Evolutionary conservation across 2,329 filamentous ascomycete genomes (phyloP).

Genomic region (Penicillium aurantiogriseum): DNA sequence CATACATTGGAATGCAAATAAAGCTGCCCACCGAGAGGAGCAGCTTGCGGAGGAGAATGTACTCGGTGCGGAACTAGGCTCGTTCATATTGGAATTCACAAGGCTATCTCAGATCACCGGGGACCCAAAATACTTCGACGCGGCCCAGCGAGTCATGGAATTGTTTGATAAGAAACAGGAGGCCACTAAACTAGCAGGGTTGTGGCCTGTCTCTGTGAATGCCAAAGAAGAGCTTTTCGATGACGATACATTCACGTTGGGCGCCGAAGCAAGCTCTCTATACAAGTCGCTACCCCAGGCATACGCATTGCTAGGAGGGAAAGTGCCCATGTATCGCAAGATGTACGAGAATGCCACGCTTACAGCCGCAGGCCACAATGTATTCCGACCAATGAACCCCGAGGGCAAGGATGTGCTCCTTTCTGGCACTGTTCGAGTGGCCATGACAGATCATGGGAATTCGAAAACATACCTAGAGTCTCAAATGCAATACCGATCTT

Average conservation of each 20-base stretch:
- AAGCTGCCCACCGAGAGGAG: conserved; percentile 19
- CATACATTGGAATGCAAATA: conserved; percentile 45
- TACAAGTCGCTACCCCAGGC: conserved; percentile 60
- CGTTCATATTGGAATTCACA: conserved; percentile 44
- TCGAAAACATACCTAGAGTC: conserved; percentile 30
- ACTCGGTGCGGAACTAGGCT: conserved; percentile 39
- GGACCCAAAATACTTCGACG: conserved; percentile 41
- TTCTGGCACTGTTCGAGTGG: conserved; percentile 43
- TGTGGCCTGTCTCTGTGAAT: conserved; percentile 42
- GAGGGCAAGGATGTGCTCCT: conserved; percentile 49
- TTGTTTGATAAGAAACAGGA: conserved; percentile 35
- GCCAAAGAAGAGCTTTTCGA: conserved; percentile 25
- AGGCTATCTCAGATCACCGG: conserved; percentile 41
- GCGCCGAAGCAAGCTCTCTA: conserved; percentile 56
- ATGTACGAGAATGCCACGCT: conserved; percentile 56
- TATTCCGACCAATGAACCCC: conserved; percentile 52
- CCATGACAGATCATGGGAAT: conserved; percentile 11
- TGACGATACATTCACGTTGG: conserved; percentile 51
- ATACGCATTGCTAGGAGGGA: conserved; percentile 43
- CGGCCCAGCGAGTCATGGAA: conserved; percentile 37
- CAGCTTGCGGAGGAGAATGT: conserved; percentile 28
- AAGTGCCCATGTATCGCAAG: conserved; percentile 47
- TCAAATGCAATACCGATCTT: conserved; percentile 52
- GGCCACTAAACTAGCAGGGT: conserved; percentile 37
- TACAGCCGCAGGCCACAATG: conserved; percentile 45